These are phyloP conservation scores for Globisporangium apiculatum DNA, from an alignment of 352 stramenopile genomes.

Conservation along the genomic window DNA sequence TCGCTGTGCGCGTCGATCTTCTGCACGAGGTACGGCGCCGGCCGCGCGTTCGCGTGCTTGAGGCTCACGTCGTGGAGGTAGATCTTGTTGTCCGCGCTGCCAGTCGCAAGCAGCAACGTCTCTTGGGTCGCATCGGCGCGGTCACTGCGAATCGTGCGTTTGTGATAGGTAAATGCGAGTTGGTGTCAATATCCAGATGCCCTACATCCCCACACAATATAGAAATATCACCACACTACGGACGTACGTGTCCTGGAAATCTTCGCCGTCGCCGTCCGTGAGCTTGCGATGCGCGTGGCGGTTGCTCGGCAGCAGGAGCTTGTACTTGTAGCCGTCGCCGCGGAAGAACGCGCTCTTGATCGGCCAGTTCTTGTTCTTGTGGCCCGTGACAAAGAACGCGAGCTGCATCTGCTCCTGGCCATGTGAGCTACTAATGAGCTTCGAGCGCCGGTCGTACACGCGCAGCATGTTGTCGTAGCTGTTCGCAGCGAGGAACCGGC, in stretches of 20 bases:
- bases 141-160: too few species aligned
- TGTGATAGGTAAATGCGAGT: too few species aligned
- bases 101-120: constrained; percentile 75
- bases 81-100: constrained; percentile 83
- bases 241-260: constrained; percentile 42
- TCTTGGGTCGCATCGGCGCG: constrained; percentile 45
- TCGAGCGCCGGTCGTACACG: constrained; percentile 80
- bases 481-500: constrained; percentile 78
- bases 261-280: constrained; percentile 69
- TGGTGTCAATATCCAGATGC: too few species aligned
- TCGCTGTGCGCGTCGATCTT: constrained; percentile 84
- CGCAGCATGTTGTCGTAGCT: constrained; percentile 88
- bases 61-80: constrained; percentile 83
- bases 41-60: constrained; percentile 37
- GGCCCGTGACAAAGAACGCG: constrained; percentile 67
- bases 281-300: constrained; percentile 56
- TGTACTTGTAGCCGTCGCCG: constrained; percentile 84
- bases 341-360: constrained; percentile 89
- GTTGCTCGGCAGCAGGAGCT: constrained; percentile 53
- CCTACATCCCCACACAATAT: too few species aligned
- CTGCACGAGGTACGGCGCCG: constrained; percentile 59
- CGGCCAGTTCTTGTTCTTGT: constrained; percentile 90
- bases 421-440: constrained; percentile 69
- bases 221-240: too few species aligned
- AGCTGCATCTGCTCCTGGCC: constrained; percentile 76